Percentiles rank a stretch among this genome's conserved stretches.
Conservation (phyloP, 2,329 filamentous ascomycete genomes). For the Hypomyces perniciosus region DNA sequence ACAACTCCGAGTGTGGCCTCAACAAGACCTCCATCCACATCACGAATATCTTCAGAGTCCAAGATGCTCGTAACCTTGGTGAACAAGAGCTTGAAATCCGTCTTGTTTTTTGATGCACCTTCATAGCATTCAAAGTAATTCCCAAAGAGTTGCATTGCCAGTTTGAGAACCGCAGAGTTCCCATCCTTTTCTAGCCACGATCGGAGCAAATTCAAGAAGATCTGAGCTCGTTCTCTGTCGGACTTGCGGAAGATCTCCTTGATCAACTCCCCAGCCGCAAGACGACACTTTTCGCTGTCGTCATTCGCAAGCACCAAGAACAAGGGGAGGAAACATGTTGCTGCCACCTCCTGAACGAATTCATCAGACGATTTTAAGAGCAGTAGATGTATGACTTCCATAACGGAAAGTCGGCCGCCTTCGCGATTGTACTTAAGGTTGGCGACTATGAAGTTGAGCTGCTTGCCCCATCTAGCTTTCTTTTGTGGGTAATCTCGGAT, state of each 20-base stretch:
- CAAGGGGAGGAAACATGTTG: conserved; percentile 77
- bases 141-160: conserved; percentile 74
- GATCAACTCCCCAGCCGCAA: conserved; percentile 73
- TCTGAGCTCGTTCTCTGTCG: conserved; percentile 63
- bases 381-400: conserved; percentile 86
- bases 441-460: conserved; percentile 79
- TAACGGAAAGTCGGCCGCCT: conserved; percentile 82
- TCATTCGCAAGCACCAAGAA: conserved; percentile 85
- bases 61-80: conserved; percentile 49
- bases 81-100: conserved; percentile 61
- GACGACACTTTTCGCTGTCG: conserved; percentile 75
- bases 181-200: conserved; percentile 72
- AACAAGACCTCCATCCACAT: conserved; percentile 63
- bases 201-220: conserved; percentile 64
- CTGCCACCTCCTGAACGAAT: conserved; percentile 73
- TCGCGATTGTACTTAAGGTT: conserved; percentile 88
- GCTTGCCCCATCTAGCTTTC: conserved; percentile 81
- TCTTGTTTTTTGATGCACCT: conserved; percentile 52
- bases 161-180: conserved; percentile 62
- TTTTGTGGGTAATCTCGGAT: conserved; percentile 90
- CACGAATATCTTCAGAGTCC: conserved; percentile 45
- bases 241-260: conserved; percentile 75
- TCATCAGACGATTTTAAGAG: conserved; percentile 78
- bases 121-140: conserved; percentile 73
- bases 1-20: conserved; percentile 68